Evolutionary conservation across 1,284 basidiomycete species (phyloP), one percentile per base, ranked within the genome.

Genomic region (Fomes fomentarius): DNA sequence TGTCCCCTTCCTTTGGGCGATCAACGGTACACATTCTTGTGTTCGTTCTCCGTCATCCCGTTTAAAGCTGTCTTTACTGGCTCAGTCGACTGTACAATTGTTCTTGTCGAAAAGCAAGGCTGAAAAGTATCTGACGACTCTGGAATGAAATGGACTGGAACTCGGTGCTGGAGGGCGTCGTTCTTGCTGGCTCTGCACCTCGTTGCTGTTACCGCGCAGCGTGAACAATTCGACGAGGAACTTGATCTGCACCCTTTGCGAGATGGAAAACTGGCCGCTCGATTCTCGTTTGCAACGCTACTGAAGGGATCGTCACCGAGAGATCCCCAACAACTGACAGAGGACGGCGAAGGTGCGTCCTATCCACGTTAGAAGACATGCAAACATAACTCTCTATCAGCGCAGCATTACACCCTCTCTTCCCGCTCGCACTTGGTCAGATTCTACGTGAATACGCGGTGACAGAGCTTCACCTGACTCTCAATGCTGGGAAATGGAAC

Each of bases 401-500:
- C 84, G 47, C 91, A 92, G 67, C 92, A 95, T 66, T 93, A 94
- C 64, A 83, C 83, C 1, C 71, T 97, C n/a, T n/a, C 10, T 92
- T 97, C 48, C 94, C 96, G 0, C 83, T 96, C 8, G 78, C 88
- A 0, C 77, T 98, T 15, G 87, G 95, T 2, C 91, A 97, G 67
- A 88, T 97, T n/a, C 76, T 97, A 22, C 85, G 89, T 53, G 84
- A 91, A 67, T 91, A 93, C 68, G 84, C 87, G 1, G 85, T 96
- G 21, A 87, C 91, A 0, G 93, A 96, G 63, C 79, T 98, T 14
- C 91, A 95, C 62, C 81, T 98, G 1, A 85, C 87, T 11, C 80
- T 98, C 52, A 96, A 94, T 57, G 85, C 93, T 10, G 96, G 96
- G 9, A 88, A 88, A 60, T 98, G 96, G 96, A 83, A 91, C 66